Evolutionary conservation across 2,329 filamentous ascomycete species (phyloP), one percentile per base, ranked within the genome.

Genomic region (Boeremia lycopersici): DNA sequence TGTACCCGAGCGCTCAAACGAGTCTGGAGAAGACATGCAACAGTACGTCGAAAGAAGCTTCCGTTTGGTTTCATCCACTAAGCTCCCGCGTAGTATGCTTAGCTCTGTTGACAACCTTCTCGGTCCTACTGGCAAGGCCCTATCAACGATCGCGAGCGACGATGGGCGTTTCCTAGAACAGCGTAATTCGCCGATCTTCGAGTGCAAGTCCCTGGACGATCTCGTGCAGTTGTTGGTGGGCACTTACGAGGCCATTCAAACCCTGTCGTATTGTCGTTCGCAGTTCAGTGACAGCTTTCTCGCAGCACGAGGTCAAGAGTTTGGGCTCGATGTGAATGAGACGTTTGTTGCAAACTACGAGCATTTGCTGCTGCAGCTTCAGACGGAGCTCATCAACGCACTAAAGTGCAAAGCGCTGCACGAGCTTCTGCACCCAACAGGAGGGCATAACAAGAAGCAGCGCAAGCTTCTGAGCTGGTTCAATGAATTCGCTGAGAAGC

Each of bases 331-430:
- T 29, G 63, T 74, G 10, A 72, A 77, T 57, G 72, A 74, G 31
- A 70, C 59, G 9, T 74, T 74, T 58, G 60, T 76, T 39, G 76
- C 77, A 15, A 80, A 79, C 60, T 74, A 79, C 51, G 70, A 77
- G 59, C 76, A 79, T 57, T 53, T 79, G 31, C 68, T 80, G 44
- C 58, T 76, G 50, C 70, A 72, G 48, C 65, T 79, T 15, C 70
- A 70, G 44, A 44, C 71, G n/a, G 65, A 71, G 53, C 65, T 79
- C 17, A 57, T 76, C 17, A 50, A 67, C n/a, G 61, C 62, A 9
- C 44, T 74, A 38, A 54, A 59, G 35, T 68, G 67, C 46, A 73
- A 71, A 49, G 66, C 62, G 4, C 53, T 47, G 4, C 68, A 70
- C 39, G 62, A 67, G 48, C 54, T 71, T 36, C 59, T 69, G n/a